Evolutionary conservation across 2,329 filamentous ascomycete species (phyloP).

Genomic region (Hymenoscyphus fraxineus): DNA sequence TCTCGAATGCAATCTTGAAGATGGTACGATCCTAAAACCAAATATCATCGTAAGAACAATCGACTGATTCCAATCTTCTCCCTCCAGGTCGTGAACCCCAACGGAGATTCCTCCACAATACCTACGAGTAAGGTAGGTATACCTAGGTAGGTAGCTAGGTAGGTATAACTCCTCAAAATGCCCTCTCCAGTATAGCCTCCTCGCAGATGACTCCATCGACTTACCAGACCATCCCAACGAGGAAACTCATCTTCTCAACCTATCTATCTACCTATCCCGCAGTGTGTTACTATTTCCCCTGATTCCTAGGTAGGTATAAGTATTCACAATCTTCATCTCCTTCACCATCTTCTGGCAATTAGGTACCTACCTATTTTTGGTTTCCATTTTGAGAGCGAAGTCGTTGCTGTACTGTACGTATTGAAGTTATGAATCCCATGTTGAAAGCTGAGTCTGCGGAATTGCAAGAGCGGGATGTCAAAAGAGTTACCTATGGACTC

Average conservation of each 20-base stretch:
- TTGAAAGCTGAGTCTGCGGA: slow-evolving; percentile 15
- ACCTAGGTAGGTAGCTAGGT: too few relatives aligned
- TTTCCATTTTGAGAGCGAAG: slow-evolving; percentile 19
- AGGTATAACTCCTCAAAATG: slow-evolving; percentile 15
- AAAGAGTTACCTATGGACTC: too few relatives aligned
- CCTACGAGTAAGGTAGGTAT: too few relatives aligned
- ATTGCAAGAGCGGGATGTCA: slow-evolving; percentile 19
- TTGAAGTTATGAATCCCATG: slow-evolving; percentile 24
- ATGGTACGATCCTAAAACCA: too few relatives aligned
- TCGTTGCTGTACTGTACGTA: slow-evolving; percentile 18
- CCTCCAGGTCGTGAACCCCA: too few relatives aligned
- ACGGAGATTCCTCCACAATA: too few relatives aligned
- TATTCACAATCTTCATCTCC: slow-evolving; percentile 19
- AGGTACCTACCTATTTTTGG: slow-evolving; percentile 7
- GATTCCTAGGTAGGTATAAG: slow-evolving; percentile 15
- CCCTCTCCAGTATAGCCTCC: slow-evolving; percentile 18
- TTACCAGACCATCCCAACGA: slow-evolving; percentile 11
- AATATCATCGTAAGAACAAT: background rate
- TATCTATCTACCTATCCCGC: slow-evolving; percentile 14
- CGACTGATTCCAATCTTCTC: too few relatives aligned
- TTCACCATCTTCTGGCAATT: slow-evolving; percentile 22
- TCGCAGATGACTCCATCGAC: slow-evolving; percentile 14
- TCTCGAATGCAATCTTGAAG: too few relatives aligned
- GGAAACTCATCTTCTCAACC: slow-evolving; percentile 14
- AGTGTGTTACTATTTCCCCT: slow-evolving; percentile 16